phyloP scores from a whole-genome alignment of 352 stramenopile species.

The Phytophthora capsici region DNA sequence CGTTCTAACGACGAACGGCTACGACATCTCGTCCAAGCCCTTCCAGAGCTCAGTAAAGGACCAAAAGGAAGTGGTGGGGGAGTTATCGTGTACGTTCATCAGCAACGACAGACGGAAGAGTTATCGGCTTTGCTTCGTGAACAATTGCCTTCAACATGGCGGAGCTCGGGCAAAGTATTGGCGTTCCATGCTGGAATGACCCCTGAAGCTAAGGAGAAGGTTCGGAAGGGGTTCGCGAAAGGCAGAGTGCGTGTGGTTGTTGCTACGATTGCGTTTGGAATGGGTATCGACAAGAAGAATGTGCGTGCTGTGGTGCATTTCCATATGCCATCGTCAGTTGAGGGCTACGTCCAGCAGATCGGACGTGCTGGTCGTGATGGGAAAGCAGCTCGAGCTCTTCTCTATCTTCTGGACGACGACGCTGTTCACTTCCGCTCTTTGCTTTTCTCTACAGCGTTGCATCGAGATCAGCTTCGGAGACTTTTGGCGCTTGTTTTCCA shows the following conservation, averaged over 20 bases:
- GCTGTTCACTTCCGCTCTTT: slow-evolving; percentile 75
- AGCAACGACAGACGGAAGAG: slow-evolving; percentile 79
- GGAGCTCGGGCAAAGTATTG: slow-evolving; percentile 51
- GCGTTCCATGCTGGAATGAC: slow-evolving; percentile 96
- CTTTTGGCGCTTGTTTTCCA: slow-evolving; percentile 56
- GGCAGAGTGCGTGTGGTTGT: slow-evolving; percentile 92
- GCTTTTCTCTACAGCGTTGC: slow-evolving; percentile 72
- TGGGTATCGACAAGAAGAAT: slow-evolving; percentile 99
- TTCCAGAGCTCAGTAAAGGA: slow-evolving; percentile 39
- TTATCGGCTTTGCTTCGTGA: slow-evolving; percentile 70
- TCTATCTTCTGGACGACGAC: slow-evolving; percentile 76
- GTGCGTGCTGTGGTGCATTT: slow-evolving; percentile 98
- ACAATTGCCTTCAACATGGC: slow-evolving; percentile 47
- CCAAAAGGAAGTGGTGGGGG: slow-evolving; percentile 40
- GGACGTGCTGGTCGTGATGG: slow-evolving; percentile 96
- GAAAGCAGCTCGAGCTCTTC: slow-evolving; percentile 65
- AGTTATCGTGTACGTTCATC: slow-evolving; percentile 86
- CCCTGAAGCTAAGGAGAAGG: slow-evolving; percentile 75
- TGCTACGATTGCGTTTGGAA: slow-evolving; percentile 98
- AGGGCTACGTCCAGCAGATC: slow-evolving; percentile 98
- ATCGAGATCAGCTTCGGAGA: slow-evolving; percentile 53
- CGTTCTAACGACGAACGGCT: slow-evolving; percentile 67
- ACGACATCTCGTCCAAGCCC: slow-evolving; percentile 32
- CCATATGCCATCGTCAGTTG: slow-evolving; percentile 96
- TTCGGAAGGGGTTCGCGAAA: slow-evolving; percentile 86